These are phyloP conservation scores for Canariomyces notabilis DNA, from an alignment of 2,329 filamentous ascomycete species.

Conservation along the genomic window DNA sequence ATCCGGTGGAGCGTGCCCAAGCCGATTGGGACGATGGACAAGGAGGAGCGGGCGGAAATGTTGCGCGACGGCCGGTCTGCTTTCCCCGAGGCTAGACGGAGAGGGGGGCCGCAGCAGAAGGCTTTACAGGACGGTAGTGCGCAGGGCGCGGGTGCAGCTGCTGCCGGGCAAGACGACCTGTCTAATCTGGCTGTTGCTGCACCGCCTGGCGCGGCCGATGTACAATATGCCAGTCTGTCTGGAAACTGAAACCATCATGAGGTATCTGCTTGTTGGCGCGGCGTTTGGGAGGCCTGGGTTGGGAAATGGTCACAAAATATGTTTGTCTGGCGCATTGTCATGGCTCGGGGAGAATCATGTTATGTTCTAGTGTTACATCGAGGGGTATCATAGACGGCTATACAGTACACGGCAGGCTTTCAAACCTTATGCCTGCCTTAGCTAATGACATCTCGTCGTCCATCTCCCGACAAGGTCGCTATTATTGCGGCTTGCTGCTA, in stretches of 20 bases:
- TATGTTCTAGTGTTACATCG: conserved; percentile 25
- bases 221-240: conserved; percentile 78
- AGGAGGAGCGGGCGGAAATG: conserved; percentile 76
- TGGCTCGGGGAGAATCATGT: conserved; percentile 15
- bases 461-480: background rate
- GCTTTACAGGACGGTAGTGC: conserved; percentile 30
- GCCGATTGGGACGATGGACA: conserved; percentile 85
- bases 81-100: conserved; percentile 43
- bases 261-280: conserved; percentile 14
- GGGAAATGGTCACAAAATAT: background rate
- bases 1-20: conserved; percentile 92
- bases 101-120: conserved; percentile 29
- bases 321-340: conserved; percentile 15
- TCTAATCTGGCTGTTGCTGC: conserved; percentile 55
- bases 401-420: conserved; percentile 19
- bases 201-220: conserved; percentile 72
- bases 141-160: conserved; percentile 22
- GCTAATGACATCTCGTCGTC: background rate
- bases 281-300: conserved; percentile 19
- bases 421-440: too few species aligned
- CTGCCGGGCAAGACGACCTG: conserved; percentile 25
- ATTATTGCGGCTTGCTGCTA: conserved; percentile 10
- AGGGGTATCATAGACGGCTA: conserved; percentile 27
- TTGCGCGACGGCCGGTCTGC: conserved; percentile 68
- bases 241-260: conserved; percentile 42